These are phyloP conservation scores for Leishmania aethiopica DNA, from an alignment of 208 protist species.

Conservation along the genomic window DNA sequence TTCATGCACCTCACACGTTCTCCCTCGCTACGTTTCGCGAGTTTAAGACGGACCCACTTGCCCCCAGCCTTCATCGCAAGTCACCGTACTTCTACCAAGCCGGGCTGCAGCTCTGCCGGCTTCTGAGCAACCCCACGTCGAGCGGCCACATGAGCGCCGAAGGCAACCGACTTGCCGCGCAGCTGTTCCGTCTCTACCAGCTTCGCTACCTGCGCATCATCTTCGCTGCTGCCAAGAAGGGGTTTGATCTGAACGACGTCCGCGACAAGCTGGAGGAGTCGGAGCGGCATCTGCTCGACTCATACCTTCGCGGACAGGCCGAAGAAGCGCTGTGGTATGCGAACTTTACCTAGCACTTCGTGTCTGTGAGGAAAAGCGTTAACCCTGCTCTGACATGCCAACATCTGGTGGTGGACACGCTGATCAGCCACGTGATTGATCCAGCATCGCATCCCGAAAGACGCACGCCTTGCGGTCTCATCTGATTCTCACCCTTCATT, in stretches of 20 bases:
- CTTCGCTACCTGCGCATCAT: conserved; percentile 79
- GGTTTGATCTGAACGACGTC: conserved; percentile 74
- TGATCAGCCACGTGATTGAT: background rate
- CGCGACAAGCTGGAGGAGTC: conserved; percentile 70
- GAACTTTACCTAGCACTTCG: conserved; percentile 15
- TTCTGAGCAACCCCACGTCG: conserved; percentile 53
- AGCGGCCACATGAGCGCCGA: conserved; percentile 43
- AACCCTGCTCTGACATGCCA: background rate
- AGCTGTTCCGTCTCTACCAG: conserved; percentile 79
- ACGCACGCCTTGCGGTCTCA: background rate
- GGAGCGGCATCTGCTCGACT: conserved; percentile 63
- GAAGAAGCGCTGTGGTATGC: conserved; percentile 57
- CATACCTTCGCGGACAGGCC: conserved; percentile 40
- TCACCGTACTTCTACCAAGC: conserved; percentile 77
- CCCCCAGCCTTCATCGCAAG: conserved; percentile 58
- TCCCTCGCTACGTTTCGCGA: conserved; percentile 69
- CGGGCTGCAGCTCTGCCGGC: conserved; percentile 52
- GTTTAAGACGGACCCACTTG: conserved; percentile 79
- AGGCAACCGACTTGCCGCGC: conserved; percentile 67
- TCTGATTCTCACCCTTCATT: background rate
- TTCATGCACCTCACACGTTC: conserved; percentile 55
- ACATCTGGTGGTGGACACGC: background rate
- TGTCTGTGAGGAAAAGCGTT: background rate
- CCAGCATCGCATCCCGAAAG: background rate
- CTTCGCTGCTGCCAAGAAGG: conserved; percentile 62